Base-by-base conservation (phyloP, 352 stramenopile genomes). In the Pythium scleroteichum region DNA sequence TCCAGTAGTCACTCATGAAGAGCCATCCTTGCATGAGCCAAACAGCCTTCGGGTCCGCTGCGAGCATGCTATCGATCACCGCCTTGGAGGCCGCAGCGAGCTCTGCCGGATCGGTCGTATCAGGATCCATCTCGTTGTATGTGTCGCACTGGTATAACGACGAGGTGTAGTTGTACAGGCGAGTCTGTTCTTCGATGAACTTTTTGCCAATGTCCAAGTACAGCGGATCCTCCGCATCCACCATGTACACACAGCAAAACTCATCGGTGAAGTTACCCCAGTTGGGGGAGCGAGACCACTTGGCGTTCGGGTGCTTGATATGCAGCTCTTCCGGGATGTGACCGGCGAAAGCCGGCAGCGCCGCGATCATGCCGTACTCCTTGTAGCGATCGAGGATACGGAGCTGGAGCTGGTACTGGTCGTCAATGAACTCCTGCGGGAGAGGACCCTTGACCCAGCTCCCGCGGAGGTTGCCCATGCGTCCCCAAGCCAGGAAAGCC, bases 311-410 rank as follows among this genome's bases (percentile, higher is more conserved):
- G 64, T 86, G 95, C 9, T 87, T 65, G 19, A 63, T 23, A 52
- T 86, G 79, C 39, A 97, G 60, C 51, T 95, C 87, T 64, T 93
- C 74, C 0, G 92, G 90, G 22, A 97, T 87, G 53, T 97, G 89
- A 0, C 91, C 83, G 2, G 83, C 87, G 64, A 98, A 98, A 2
- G 75, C 89, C 1, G 90, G 92, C n/a, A 97, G 72, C 13, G 90
- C 81, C 22, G 88, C 88, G n/a, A 95, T 64, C 78, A 98, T 97
- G 45, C 88, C 90, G 17, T 96, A 88, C 59, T 85, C 73, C n/a
- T 74, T 70, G 76, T 97, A 92, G 29, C 88, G 79, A 9, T 68
- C 74, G n/a, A 97, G 59, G 32, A 96, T 97, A 46, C 82, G 67
- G 20, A 88, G 51, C 40, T 97, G 87, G 0, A 97, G 69, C 7